Conservation (phyloP, 148 eudicot genomes). For the Persicaria maculosa region DNA sequence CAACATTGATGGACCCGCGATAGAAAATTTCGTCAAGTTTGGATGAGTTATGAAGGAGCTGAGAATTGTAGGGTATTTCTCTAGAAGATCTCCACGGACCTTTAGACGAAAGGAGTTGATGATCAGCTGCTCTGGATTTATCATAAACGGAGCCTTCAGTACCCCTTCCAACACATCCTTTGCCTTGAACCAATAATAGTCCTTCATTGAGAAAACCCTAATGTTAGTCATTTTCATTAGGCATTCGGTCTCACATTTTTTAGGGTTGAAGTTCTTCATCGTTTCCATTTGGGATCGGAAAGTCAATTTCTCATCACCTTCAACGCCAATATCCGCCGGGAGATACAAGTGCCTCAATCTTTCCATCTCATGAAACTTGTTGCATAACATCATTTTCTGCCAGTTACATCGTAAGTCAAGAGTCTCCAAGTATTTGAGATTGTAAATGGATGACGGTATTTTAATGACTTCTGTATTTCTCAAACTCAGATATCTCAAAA, state of each 20-base stretch:
- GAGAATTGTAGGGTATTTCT: background rate
- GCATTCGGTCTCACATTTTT: background rate
- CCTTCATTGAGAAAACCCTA: background rate
- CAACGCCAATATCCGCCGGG: background rate
- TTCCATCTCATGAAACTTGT: background rate
- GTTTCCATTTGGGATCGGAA: background rate
- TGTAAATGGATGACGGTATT: background rate
- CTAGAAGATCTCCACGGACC: background rate
- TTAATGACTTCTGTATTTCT: background rate
- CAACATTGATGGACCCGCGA: background rate
- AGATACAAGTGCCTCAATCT: background rate
- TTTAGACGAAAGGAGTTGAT: background rate
- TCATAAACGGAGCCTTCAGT: background rate
- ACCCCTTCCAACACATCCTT: background rate
- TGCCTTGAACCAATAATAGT: background rate
- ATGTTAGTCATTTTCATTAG: background rate
- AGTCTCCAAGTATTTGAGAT: background rate
- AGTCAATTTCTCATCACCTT: background rate
- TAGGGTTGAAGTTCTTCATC: background rate
- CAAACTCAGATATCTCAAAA: slow-evolving; percentile 16
- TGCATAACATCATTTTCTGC: background rate
- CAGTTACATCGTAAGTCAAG: background rate
- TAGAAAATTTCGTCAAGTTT: background rate
- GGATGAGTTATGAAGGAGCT: background rate
- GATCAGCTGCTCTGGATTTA: background rate